Evolutionary conservation across 352 stramenopile species (phyloP).

Genomic region (Peronospora farinosa): DNA sequence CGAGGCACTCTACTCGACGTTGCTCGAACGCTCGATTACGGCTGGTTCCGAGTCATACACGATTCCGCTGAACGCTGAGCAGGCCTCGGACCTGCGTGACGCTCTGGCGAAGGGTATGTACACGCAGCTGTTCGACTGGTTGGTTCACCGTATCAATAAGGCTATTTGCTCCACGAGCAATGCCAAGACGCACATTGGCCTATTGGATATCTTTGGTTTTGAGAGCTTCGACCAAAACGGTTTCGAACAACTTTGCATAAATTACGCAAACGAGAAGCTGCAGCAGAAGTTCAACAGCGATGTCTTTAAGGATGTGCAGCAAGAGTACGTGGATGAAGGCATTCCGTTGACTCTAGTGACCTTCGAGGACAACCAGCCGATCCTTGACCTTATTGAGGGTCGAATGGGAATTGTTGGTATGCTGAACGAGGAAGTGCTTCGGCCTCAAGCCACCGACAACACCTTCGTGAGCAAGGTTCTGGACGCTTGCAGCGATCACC

Average conservation of each 20-base stretch:
- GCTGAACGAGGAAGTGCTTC: constrained; percentile 93
- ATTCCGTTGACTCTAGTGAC: constrained; percentile 80
- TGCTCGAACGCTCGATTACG: constrained; percentile 89
- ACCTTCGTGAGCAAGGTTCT: constrained; percentile 83
- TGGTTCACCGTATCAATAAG: constrained; percentile 87
- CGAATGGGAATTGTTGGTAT: constrained; percentile 87
- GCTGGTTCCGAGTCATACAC: constrained; percentile 90
- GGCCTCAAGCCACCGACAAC: constrained; percentile 73
- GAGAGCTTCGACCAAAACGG: constrained; percentile 87
- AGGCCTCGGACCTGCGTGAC: constrained; percentile 89
- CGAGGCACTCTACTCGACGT: constrained; percentile 74
- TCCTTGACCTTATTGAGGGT: constrained; percentile 86
- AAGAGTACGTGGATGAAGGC: constrained; percentile 91
- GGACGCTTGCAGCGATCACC: constrained; percentile 68
- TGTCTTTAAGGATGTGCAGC: constrained; percentile 93
- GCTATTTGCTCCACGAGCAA: constrained; percentile 73
- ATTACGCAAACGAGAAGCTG: constrained; percentile 89
- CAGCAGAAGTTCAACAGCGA: constrained; percentile 89
- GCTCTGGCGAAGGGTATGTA: constrained; percentile 96
- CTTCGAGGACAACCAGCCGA: constrained; percentile 90
- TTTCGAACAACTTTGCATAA: constrained; percentile 90
- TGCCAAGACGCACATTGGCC: constrained; percentile 79
- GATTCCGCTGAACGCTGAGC: constrained; percentile 83
- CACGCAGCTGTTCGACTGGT: constrained; percentile 93
- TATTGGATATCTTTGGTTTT: constrained; percentile 96